Evolutionary conservation across 495 filamentous ascomycete species (phyloP).

Genomic region (Aspergillus biplanus): DNA sequence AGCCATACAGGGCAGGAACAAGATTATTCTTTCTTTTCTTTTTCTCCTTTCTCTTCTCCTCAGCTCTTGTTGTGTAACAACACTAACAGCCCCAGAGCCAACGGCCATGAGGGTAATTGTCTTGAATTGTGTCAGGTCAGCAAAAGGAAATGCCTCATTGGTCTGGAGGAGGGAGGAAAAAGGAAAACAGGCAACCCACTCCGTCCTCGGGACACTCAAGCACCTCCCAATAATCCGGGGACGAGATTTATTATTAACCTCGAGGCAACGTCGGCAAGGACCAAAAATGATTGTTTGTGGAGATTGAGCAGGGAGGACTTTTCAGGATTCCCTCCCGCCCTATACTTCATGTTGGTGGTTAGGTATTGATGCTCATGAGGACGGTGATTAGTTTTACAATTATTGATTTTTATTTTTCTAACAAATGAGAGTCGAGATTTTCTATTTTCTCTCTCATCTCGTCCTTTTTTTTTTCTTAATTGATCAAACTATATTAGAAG

Average conservation of each 20-base stretch:
- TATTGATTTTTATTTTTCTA: neutral
- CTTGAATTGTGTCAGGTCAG: neutral
- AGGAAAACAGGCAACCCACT: slow-evolving; percentile 4
- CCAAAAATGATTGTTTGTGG: neutral
- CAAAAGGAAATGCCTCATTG: neutral
- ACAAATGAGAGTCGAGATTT: neutral
- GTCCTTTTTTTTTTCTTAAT: neutral
- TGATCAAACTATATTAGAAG: neutral
- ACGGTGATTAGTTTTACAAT: too few relatives aligned
- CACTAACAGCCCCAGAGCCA: neutral
- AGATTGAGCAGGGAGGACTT: too few relatives aligned
- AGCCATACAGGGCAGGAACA: neutral
- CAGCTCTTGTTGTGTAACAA: neutral
- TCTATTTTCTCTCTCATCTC: neutral
- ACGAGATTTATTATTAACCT: slow-evolving; percentile 1
- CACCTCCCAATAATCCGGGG: neutral
- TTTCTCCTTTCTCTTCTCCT: neutral
- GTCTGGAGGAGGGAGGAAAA: neutral
- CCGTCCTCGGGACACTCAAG: too few relatives aligned
- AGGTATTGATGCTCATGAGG: neutral
- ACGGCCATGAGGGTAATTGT: neutral
- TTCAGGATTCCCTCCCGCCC: too few relatives aligned
- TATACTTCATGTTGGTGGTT: too few relatives aligned
- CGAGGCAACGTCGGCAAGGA: slow-evolving; percentile 9
- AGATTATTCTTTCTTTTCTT: neutral